phyloP scores from a whole-genome alignment of 192 early-diverging fungal genomes.

The Podila epigama region DNA sequence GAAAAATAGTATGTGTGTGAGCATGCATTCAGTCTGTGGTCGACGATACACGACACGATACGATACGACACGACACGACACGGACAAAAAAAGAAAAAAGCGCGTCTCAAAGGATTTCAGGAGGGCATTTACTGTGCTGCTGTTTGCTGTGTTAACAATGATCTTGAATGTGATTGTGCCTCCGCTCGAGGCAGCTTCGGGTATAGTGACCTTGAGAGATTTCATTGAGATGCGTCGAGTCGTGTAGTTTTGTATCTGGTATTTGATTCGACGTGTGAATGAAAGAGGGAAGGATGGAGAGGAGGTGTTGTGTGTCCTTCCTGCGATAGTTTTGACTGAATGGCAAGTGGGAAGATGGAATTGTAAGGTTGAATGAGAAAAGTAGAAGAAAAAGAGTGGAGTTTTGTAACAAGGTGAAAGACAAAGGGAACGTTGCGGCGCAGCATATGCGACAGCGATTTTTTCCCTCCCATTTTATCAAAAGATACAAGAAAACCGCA shows the following conservation, averaged over 20 bases:
- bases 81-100: neutral
- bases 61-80: too few species aligned
- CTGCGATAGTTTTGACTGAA: neutral
- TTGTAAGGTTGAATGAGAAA: too few species aligned
- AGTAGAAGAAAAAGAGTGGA: too few species aligned
- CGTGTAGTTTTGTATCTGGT: neutral
- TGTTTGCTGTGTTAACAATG: conserved; percentile 42
- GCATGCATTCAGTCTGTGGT: too few species aligned
- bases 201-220: conserved; percentile 44
- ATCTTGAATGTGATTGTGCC: conserved; percentile 64
- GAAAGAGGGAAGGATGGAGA: neutral
- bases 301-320: neutral
- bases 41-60: too few species aligned
- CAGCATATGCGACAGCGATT: too few species aligned
- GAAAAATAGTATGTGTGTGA: too few species aligned
- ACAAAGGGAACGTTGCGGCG: too few species aligned
- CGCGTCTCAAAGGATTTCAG: neutral
- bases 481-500: too few species aligned
- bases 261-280: neutral
- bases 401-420: too few species aligned
- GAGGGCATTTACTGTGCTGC: conserved; percentile 4
- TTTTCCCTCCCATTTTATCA: too few species aligned
- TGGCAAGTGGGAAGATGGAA: too few species aligned
- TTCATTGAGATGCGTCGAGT: conserved; percentile 1
- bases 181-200: conserved; percentile 59